A percentile compares a stretch with the other conserved stretches of the same genome.
Evolutionary conservation across 2,329 filamentous ascomycete genomes (phyloP).

Genomic region (Ceratocystis ficicola): DNA sequence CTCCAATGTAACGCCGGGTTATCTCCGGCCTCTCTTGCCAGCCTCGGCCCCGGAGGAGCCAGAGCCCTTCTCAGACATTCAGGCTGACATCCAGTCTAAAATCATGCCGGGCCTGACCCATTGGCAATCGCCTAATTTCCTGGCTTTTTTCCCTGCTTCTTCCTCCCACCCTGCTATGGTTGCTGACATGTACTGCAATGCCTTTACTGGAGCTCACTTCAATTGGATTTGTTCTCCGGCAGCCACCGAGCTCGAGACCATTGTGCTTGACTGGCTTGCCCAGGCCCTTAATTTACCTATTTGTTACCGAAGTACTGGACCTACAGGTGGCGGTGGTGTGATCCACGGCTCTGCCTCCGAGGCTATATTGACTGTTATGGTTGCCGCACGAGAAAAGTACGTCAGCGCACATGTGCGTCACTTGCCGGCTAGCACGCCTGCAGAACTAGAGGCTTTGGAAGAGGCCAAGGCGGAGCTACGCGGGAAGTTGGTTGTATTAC

Average conservation of each 20-base stretch:
- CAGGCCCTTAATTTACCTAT: conserved; percentile 60
- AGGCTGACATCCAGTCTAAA: conserved; percentile 68
- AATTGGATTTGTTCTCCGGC: conserved; percentile 95
- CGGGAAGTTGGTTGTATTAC: conserved; percentile 58
- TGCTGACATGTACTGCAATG: conserved; percentile 81
- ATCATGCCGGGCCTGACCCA: conserved; percentile 90
- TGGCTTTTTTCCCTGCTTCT: conserved; percentile 85
- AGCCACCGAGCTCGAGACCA: conserved; percentile 83
- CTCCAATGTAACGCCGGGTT: conserved; percentile 70
- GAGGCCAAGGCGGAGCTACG: conserved; percentile 57
- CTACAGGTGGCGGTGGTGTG: conserved; percentile 65
- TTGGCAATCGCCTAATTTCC: conserved; percentile 89
- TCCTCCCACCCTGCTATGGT: conserved; percentile 75
- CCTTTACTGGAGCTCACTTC: conserved; percentile 83
- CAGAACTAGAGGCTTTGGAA: conserved; percentile 33
- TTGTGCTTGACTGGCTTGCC: conserved; percentile 85
- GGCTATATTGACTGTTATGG: conserved; percentile 73
- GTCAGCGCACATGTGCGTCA: conserved; percentile 47
- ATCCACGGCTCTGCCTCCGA: conserved; percentile 88
- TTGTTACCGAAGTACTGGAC: conserved; percentile 53
- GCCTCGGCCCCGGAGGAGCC: conserved; percentile 49
- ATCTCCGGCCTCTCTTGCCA: conserved; percentile 70
- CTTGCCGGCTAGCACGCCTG: conserved; percentile 31
- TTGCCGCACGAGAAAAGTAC: conserved; percentile 73
- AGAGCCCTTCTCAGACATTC: conserved; percentile 67